These are phyloP conservation scores for Penicillium robsamsonii DNA, from an alignment of 495 filamentous ascomycete species.

Conservation along the genomic window DNA sequence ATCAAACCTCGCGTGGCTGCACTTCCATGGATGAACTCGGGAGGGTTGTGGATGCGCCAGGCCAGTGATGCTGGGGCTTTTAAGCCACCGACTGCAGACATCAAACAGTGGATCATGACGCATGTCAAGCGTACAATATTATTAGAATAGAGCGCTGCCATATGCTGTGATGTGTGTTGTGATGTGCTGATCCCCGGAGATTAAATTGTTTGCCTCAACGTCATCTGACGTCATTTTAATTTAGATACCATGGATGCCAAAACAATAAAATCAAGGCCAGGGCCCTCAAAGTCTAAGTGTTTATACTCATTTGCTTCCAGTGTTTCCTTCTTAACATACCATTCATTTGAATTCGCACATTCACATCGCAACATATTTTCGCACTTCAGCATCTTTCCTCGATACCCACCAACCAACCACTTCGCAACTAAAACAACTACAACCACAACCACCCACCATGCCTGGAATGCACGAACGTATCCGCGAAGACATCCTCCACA, in stretches of 20 bases:
- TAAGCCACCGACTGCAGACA: constrained; percentile 19
- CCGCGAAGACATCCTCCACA: constrained; percentile 39
- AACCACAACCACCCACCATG: constrained; percentile 21
- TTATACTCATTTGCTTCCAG: background rate
- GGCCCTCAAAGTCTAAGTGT: background rate
- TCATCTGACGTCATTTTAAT: constrained; percentile 33
- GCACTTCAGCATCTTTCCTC: background rate
- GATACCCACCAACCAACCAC: background rate
- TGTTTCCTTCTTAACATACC: background rate
- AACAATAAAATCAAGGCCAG: constrained; percentile 13
- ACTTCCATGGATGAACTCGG: background rate
- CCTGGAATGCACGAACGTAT: constrained; percentile 46
- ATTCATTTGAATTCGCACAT: background rate
- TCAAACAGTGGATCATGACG: constrained; percentile 25
- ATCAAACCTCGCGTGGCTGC: background rate
- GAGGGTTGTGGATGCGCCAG: background rate
- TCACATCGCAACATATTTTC: background rate
- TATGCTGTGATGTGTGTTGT: background rate
- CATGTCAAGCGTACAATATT: constrained; percentile 14
- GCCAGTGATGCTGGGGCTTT: constrained; percentile 21
- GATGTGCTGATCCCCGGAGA: constrained; percentile 13
- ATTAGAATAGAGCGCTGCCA: constrained; percentile 4
- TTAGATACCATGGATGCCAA: background rate
- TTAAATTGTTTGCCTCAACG: constrained; percentile 15
- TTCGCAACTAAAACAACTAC: background rate